A percentile compares a stretch with the other conserved stretches of the same genome.
These are phyloP conservation scores for Tolypocladium endophyticum DNA, from an alignment of 2,329 filamentous ascomycete species.

Conservation along the genomic window DNA sequence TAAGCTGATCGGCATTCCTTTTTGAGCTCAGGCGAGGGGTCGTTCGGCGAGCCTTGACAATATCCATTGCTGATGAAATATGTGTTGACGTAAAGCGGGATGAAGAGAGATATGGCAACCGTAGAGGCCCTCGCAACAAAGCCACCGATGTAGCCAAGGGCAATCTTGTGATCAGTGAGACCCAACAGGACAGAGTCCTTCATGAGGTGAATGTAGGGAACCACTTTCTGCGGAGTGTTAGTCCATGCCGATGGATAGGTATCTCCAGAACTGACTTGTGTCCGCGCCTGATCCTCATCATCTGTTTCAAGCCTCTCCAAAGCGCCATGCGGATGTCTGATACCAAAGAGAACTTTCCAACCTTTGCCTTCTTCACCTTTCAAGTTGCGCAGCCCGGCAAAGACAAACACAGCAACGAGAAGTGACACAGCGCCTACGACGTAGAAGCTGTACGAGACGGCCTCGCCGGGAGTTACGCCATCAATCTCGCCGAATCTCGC, in stretches of 20 bases:
- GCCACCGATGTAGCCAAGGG: conserved; percentile 81
- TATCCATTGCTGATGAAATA: conserved; percentile 76
- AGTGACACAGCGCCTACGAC: conserved; percentile 67
- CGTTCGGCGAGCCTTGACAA: conserved; percentile 57
- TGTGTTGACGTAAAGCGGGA: conserved; percentile 85
- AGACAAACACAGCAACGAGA: conserved; percentile 62
- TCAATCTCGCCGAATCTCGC: conserved; percentile 62
- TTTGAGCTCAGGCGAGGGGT: conserved; percentile 65
- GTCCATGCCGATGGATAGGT: neutral
- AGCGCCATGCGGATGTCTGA: conserved; percentile 14
- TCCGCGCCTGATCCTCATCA: conserved; percentile 8
- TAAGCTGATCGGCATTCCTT: conserved; percentile 80
- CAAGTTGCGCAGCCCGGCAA: conserved; percentile 60
- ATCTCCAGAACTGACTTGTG: conserved; percentile 14
- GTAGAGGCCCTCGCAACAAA: conserved; percentile 93
- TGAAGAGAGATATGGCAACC: conserved; percentile 89
- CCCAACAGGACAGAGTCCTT: conserved; percentile 57
- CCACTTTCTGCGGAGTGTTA: conserved; percentile 19
- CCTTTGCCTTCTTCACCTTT: conserved; percentile 71
- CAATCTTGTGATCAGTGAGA: conserved; percentile 66
- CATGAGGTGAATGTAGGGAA: conserved; percentile 51
- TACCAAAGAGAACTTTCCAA: conserved; percentile 47
- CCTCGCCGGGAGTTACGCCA: conserved; percentile 61
- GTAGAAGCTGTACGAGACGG: conserved; percentile 80
- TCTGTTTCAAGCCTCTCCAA: conserved; percentile 9